Evolutionary conservation across 805 yeast species (phyloP), one percentile per base, ranked within the genome.

Genomic region (Barnettozyma californica): DNA sequence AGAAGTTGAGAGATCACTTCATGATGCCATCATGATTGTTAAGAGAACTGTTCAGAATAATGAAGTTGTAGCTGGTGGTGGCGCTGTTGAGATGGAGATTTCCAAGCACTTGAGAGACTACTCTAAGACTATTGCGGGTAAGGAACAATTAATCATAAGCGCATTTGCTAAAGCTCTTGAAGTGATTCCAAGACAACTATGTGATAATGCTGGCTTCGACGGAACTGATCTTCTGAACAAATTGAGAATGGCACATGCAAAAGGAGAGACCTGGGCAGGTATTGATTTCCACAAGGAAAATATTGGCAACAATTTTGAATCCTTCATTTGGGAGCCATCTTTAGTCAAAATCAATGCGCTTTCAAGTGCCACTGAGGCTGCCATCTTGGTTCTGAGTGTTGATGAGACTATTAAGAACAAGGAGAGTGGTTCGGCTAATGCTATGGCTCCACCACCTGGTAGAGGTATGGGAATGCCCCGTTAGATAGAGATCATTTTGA

Each of bases 161-260:
- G 96, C 97, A 8, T 94, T 82, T 69, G 99, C 99, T 21, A 85
- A 86, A 57, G 96, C 98, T 1, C 75, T 94, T 49, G 99, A 94
- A 70, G 83, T 94, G 25, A 90, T 94, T 60, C 99, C 99, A 57
- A 84, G 98, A 66, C 98, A 94, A 66, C 76, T 94, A 55, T 92
- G 98, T 73, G 99, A 94, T 65, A 94, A 94, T 67, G 99, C 97
- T n/a, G 99, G 99, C 5, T 83, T 94, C 57, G 99, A 94, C 65
- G 95, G 96, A 19, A 88, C 95, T n/a, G 98, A 94, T 65, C 71
- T 94, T 51, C 79, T 94, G 59, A 94, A 94, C 68, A 80, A 85
- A 62, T 75, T 94, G 62, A 82, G 99, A 69, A 86, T 94, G 78
- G 84, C 88, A 18, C 99, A 94, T 62, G 94, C 96, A 46, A 87